Conservation (phyloP, 2,329 filamentous ascomycete species). For the Aspergillus costaricaensis region DNA sequence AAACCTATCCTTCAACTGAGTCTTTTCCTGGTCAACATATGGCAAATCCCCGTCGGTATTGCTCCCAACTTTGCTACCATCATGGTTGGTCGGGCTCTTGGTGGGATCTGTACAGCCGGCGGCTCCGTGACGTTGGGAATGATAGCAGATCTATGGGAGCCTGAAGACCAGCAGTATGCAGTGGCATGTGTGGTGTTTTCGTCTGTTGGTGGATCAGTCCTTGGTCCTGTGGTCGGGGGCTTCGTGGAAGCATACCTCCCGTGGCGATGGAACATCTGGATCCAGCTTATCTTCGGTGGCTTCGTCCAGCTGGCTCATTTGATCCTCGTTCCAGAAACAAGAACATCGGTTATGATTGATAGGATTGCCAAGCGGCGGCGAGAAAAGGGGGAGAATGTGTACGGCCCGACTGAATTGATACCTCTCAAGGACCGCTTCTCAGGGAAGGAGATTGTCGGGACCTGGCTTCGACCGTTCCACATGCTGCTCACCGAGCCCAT, state of each 20-base stretch:
- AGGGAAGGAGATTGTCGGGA: constrained; percentile 55
- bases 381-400: constrained; percentile 64
- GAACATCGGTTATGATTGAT: constrained; percentile 66
- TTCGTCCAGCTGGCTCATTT: constrained; percentile 68
- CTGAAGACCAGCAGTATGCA: constrained; percentile 73
- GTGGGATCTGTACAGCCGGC: constrained; percentile 70
- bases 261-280: constrained; percentile 82
- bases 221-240: constrained; percentile 75
- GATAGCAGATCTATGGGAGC: constrained; percentile 73
- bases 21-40: constrained; percentile 75
- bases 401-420: constrained; percentile 69
- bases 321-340: constrained; percentile 73
- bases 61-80: constrained; percentile 72
- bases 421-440: constrained; percentile 55
- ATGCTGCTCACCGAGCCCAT: constrained; percentile 69
- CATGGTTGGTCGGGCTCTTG: constrained; percentile 69
- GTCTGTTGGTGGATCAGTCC: constrained; percentile 73
- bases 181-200: constrained; percentile 77
- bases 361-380: constrained; percentile 76
- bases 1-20: constrained; percentile 73
- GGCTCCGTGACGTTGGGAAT: constrained; percentile 73
- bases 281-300: constrained; percentile 76
- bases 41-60: constrained; percentile 70
- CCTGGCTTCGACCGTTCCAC: constrained; percentile 63
- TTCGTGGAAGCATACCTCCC: constrained; percentile 67